These are phyloP conservation scores for Brachypodium distachyon DNA, from an alignment of 202 grass and related monocot genomes.

Conservation along the genomic window DNA sequence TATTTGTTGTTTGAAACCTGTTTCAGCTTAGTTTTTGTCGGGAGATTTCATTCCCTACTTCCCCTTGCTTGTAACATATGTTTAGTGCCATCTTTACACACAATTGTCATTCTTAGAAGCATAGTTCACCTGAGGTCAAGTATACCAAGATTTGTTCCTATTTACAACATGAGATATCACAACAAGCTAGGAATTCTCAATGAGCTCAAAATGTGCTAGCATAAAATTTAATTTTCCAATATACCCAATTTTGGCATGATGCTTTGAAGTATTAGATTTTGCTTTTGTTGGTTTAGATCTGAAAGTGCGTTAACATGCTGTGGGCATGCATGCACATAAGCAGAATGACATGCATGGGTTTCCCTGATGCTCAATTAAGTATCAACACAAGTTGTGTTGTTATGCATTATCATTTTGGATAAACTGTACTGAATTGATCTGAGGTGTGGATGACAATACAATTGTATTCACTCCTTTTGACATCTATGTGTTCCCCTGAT, in stretches of 20 bases:
- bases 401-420: not conserved
- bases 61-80: not conserved
- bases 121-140: slow-evolving; percentile 8
- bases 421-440: not conserved
- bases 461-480: no score
- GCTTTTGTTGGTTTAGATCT: not conserved
- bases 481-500: no score
- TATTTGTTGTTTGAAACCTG: slow-evolving; percentile 33
- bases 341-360: not conserved
- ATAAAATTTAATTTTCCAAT: not conserved
- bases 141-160: not conserved
- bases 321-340: slow-evolving; percentile 6
- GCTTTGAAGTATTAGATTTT: not conserved
- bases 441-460: no score
- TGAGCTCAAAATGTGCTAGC: not conserved
- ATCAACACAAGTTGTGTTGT: not conserved
- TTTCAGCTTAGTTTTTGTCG: slow-evolving; percentile 41
- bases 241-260: not conserved
- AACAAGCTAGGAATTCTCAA: not conserved
- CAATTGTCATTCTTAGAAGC: no score
- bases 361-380: slow-evolving; percentile 1
- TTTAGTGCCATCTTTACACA: not conserved
- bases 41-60: slow-evolving; percentile 17
- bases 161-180: not conserved
- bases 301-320: not conserved